Conservation (phyloP, 257 asterid species). For the Salvia rosmarinus region DNA sequence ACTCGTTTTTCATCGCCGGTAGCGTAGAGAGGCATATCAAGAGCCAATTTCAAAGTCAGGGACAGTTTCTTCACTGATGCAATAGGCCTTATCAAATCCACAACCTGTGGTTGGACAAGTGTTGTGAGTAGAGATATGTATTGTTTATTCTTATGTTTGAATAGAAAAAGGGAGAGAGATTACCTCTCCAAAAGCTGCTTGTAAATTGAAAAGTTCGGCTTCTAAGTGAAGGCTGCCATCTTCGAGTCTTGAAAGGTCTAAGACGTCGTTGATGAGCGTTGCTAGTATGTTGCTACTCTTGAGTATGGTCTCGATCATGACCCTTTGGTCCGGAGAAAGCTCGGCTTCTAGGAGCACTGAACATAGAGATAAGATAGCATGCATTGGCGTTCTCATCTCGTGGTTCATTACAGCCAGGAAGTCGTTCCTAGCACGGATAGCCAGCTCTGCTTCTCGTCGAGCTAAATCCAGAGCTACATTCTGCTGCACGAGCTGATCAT, state of each 20-base stretch:
- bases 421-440: slow-evolving; percentile 67
- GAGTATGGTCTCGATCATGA: slow-evolving; percentile 70
- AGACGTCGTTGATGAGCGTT: slow-evolving; percentile 66
- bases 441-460: slow-evolving; percentile 64
- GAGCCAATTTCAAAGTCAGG: slow-evolving; percentile 48
- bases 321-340: slow-evolving; percentile 66
- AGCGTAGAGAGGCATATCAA: slow-evolving; percentile 61
- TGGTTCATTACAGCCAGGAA: slow-evolving; percentile 79
- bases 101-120: slow-evolving; percentile 44
- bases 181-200: slow-evolving; percentile 62
- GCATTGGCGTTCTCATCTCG: slow-evolving; percentile 83
- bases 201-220: slow-evolving; percentile 55
- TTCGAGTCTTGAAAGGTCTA: slow-evolving; percentile 77
- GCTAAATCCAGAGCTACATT: slow-evolving; percentile 66
- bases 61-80: slow-evolving; percentile 68
- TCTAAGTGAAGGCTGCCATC: slow-evolving; percentile 71
- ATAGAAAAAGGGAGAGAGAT: not conserved
- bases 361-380: slow-evolving; percentile 65
- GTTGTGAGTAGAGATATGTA: not conserved
- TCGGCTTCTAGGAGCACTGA: slow-evolving; percentile 74
- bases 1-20: slow-evolving; percentile 68
- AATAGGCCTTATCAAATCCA: slow-evolving; percentile 68
- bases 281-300: slow-evolving; percentile 73
- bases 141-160: not conserved
- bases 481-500: slow-evolving; percentile 71